phyloP scores from a whole-genome alignment of 192 early-diverging fungal species.

The Coemansia sp. region DNA sequence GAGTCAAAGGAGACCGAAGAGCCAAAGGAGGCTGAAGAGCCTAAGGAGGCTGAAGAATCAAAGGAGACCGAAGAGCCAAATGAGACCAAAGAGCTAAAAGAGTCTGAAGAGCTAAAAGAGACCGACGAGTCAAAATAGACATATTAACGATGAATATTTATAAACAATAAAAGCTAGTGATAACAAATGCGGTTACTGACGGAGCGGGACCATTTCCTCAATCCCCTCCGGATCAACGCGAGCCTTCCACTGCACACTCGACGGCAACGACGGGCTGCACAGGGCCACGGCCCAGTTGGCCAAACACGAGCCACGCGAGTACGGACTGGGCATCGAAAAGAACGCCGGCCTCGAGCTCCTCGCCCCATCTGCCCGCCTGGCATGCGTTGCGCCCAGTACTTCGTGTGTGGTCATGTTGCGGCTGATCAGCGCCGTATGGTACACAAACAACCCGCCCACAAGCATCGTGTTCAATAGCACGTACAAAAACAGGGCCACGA shows the following conservation, averaged over 20 bases:
- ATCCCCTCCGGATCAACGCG: conserved; percentile 54
- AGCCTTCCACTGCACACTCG: conserved; percentile 42
- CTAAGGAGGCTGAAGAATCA: too few species aligned
- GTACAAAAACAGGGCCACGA: conserved; percentile 66
- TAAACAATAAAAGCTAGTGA: not conserved
- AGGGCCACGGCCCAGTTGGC: conserved; percentile 45
- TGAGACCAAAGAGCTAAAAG: too few species aligned
- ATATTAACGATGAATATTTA: not conserved
- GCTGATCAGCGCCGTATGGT: conserved; percentile 72
- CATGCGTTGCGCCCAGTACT: conserved; percentile 56
- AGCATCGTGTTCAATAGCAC: conserved; percentile 57
- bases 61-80: too few species aligned
- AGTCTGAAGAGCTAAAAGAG: too few species aligned
- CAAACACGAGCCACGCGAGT: conserved; percentile 40
- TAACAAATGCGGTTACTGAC: not conserved
- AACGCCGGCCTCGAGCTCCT: not conserved
- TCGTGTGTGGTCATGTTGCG: conserved; percentile 89
- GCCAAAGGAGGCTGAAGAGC: too few species aligned
- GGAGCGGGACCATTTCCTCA: conserved; percentile 41
- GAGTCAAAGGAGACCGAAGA: too few species aligned
- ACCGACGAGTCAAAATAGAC: not conserved
- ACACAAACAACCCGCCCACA: conserved; percentile 70
- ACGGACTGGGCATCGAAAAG: conserved; percentile 29
- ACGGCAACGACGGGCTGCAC: conserved; percentile 33
- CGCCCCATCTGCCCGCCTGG: not conserved